phyloP scores from a whole-genome alignment of 495 filamentous ascomycete genomes.

The Hypoxylon fragiforme region DNA sequence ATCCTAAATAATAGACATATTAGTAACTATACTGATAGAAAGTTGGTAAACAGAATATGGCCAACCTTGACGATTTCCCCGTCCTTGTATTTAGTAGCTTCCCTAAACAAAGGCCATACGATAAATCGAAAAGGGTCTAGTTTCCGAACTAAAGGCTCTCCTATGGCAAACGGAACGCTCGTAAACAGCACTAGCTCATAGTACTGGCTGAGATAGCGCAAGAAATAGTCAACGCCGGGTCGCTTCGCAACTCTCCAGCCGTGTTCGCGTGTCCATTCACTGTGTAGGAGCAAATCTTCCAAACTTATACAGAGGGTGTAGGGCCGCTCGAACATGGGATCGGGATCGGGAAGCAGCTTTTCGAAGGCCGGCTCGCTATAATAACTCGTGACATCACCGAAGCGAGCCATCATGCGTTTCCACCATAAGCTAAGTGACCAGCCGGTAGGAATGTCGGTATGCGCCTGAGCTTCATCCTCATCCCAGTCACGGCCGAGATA shows the following conservation, averaged over 20 bases:
- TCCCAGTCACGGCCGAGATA: constrained; percentile 85
- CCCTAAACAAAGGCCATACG: constrained; percentile 91
- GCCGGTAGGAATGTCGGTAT: constrained; percentile 71
- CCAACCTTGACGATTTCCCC: constrained; percentile 95
- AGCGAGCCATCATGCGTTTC: constrained; percentile 73
- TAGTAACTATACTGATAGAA: constrained; percentile 1
- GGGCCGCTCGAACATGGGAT: constrained; percentile 78
- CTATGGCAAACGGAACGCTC: constrained; percentile 75
- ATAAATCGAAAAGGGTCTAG: constrained; percentile 95
- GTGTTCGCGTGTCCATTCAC: constrained; percentile 89
- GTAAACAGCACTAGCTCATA: constrained; percentile 98
- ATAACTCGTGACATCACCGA: constrained; percentile 75
- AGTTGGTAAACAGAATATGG: constrained; percentile 3
- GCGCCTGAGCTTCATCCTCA: constrained; percentile 68
- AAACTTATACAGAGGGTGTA: constrained; percentile 91
- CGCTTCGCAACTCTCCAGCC: constrained; percentile 96
- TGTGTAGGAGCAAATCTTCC: constrained; percentile 92
- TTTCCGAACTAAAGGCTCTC: constrained; percentile 86
- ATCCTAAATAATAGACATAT: constrained; percentile 59
- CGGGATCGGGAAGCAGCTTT: constrained; percentile 87
- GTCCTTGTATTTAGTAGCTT: constrained; percentile 92
- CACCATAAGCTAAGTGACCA: constrained; percentile 67
- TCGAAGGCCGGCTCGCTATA: constrained; percentile 96
- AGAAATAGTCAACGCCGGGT: constrained; percentile 94
- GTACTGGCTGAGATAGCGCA: constrained; percentile 94